Evolutionary conservation across 2,329 filamentous ascomycete genomes (phyloP).

Genomic region (Colletotrichum orbiculare): DNA sequence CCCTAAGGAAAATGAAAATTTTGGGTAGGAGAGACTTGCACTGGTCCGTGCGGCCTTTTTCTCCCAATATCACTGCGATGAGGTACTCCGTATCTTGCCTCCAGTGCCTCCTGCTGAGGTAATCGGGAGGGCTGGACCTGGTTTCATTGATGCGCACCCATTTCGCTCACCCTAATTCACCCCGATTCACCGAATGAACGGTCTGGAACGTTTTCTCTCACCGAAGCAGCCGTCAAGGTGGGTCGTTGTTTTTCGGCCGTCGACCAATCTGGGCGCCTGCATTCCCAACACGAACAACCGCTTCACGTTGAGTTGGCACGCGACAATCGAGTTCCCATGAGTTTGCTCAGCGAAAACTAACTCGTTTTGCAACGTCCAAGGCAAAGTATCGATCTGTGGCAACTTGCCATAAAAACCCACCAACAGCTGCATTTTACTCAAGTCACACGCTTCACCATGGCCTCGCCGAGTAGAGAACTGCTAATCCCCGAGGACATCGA

Average conservation of each 20-base stretch:
- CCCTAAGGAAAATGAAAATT: constrained; percentile 48
- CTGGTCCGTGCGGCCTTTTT: constrained; percentile 2
- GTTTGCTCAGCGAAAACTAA: no score
- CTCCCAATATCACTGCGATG: no score
- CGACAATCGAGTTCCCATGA: no score
- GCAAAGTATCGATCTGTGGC: no score
- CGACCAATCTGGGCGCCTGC: constrained; percentile 5
- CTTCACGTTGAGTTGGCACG: no score
- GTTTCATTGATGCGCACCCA: neutral
- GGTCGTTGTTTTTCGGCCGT: neutral
- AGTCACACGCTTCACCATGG: neutral
- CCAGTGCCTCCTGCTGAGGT: neutral
- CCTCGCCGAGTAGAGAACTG: constrained; percentile 37
- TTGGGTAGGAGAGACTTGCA: neutral
- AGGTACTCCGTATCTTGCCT: no score
- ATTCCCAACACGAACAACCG: constrained; percentile 6
- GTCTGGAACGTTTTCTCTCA: neutral
- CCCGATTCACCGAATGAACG: neutral
- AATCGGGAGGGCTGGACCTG: neutral
- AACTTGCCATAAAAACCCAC: no score
- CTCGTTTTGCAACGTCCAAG: no score
- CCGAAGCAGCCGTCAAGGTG: neutral
- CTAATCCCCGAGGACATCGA: constrained; percentile 53
- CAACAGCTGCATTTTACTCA: no score
- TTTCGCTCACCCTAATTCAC: neutral